phyloP scores from a whole-genome alignment of 2,329 filamentous ascomycete genomes.

The Aspergillus sp. region DNA sequence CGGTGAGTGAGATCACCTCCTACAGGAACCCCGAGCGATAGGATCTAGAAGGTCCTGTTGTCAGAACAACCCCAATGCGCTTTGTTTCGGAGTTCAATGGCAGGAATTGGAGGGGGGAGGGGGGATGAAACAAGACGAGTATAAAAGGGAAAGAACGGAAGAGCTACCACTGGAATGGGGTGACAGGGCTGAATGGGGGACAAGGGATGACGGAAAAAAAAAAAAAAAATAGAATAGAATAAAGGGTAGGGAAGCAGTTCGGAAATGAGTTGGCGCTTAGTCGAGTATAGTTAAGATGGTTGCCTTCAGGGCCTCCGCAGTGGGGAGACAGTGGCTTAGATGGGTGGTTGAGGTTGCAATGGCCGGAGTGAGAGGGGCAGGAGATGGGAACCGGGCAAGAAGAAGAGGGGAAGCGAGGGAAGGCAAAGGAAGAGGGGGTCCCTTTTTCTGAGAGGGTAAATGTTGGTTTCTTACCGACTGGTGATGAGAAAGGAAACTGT shows the following conservation, averaged over 20 bases:
- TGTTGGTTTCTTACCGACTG: too few relatives aligned
- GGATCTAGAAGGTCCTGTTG: slow-evolving; percentile 2
- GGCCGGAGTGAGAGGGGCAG: not conserved
- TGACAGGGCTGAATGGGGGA: not conserved
- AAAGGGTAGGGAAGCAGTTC: not conserved
- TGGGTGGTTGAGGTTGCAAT: not conserved
- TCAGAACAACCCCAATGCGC: slow-evolving; percentile 1
- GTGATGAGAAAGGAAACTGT: too few relatives aligned
- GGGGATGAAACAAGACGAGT: not conserved
- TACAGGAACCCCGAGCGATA: slow-evolving; percentile 12
- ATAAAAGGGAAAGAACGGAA: not conserved
- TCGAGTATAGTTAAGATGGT: slow-evolving; percentile 2
- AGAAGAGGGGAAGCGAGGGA: not conserved
- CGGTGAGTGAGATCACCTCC: slow-evolving; percentile 17
- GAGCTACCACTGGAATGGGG: not conserved
- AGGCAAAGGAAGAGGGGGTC: not conserved
- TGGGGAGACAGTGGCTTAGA: not conserved
- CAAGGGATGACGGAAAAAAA: not conserved
- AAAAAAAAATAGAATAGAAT: not conserved
- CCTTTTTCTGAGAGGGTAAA: too few relatives aligned
- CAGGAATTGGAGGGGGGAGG: not conserved
- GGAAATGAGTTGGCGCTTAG: slow-evolving; percentile 6
- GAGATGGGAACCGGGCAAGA: not conserved
- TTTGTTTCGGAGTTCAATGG: not conserved
- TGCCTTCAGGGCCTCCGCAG: slow-evolving; percentile 11